Evolutionary conservation across 2,329 filamentous ascomycete genomes (phyloP), one percentile per base, ranked within the genome.

Genomic region (Fusarium sp.): DNA sequence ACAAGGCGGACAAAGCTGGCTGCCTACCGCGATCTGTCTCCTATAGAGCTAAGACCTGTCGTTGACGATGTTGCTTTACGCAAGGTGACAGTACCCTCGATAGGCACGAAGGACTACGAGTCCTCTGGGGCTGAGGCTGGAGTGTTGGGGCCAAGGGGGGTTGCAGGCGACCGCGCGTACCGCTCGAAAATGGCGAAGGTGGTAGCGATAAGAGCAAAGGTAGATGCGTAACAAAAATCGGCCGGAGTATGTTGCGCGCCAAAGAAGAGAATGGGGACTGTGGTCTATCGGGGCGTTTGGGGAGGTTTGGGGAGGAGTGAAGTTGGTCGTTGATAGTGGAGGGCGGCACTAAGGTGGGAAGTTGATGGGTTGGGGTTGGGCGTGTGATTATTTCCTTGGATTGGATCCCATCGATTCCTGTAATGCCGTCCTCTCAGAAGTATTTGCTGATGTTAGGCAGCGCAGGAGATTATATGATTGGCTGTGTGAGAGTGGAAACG

Each of bases 381-480:
- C 39, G 75, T 77, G 75, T 75, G 73, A 66, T 66, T 56, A 54
- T 62, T 72, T 68, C 65, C 72, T 66, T 69, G 75, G 54, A 64
- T 57, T 70, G 75, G 47, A 64, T 62, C 63, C 58, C 52, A 72
- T 58, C 63, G 58, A 73, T 75, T 72, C 51, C 72, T 72, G 70
- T 55, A 56, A 54, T 68, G 74, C 42, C 42, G 33, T 59, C 57
- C 66, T 59, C 48, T 62, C 41, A 66, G 39, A 51, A 45, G 54
- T 41, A 38, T 59, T 68, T 33, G 22, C 56, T 60, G n/a, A 26
- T 39, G 26, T 70, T 66, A 69, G 70, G 74, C 33, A 62, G 26
- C 20, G 38, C 26, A 69, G 65, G 65, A 72, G 74, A 75, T 73
- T 77, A 81, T 78, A 79, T 81, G 78, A 82, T 82, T 82, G 80